These are phyloP conservation scores for Aspergillus sp. DNA, from an alignment of 2,329 filamentous ascomycete species.

Conservation along the genomic window DNA sequence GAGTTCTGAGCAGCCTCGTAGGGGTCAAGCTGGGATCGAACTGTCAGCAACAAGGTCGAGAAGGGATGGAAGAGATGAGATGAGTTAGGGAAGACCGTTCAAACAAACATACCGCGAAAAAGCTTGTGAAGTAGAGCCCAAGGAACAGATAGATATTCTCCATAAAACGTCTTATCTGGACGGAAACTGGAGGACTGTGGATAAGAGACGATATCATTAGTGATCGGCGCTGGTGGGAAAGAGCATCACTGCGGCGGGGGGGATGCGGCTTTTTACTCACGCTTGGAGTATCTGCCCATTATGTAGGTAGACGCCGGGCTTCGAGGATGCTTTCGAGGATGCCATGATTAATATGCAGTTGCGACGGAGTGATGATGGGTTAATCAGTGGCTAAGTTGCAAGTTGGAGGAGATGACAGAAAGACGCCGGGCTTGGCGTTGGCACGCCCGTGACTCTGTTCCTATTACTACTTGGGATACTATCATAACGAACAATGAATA, in stretches of 20 bases:
- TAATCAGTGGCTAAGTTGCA: background rate
- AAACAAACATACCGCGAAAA: conserved; percentile 45
- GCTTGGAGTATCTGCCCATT: conserved; percentile 39
- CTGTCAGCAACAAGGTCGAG: conserved; percentile 13
- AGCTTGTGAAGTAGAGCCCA: conserved; percentile 49
- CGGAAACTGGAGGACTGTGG: conserved; percentile 45
- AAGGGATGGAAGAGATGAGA: background rate
- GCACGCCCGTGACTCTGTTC: conserved; percentile 15
- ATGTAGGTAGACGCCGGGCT: conserved; percentile 39
- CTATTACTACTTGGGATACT: background rate
- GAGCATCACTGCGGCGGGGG: background rate
- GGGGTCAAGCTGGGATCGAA: conserved; percentile 42
- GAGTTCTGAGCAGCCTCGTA: conserved; percentile 47
- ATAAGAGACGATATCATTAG: conserved; percentile 5
- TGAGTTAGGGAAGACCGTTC: background rate
- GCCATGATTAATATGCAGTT: conserved; percentile 27
- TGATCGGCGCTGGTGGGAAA: conserved; percentile 1
- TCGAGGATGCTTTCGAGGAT: conserved; percentile 26
- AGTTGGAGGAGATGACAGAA: background rate
- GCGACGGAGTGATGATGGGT: conserved; percentile 8
- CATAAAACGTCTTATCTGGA: conserved; percentile 43
- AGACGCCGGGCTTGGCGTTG: conserved; percentile 6
- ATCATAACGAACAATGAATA: background rate
- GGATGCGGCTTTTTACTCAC: conserved; percentile 22
- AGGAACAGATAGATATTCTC: conserved; percentile 48